These are phyloP conservation scores for Suillus subalutaceus DNA, from an alignment of 768 basidiomycete species.

Conservation along the genomic window DNA sequence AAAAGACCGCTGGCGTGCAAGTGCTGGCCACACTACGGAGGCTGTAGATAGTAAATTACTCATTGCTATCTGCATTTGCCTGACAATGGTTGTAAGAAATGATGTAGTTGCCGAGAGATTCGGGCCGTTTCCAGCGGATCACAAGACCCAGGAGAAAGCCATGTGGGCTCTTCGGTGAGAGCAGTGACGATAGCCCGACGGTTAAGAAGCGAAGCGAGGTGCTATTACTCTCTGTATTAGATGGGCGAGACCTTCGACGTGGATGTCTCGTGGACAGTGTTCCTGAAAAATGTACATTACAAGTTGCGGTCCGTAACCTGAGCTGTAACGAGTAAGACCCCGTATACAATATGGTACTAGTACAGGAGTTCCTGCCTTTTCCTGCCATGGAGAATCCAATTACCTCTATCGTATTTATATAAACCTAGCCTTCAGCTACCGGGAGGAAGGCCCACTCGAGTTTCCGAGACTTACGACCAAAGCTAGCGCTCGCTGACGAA, in stretches of 20 bases:
- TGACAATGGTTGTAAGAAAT: not conserved
- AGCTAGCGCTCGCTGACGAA: conserved; percentile 17
- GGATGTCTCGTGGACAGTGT: conserved; percentile 14
- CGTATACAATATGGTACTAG: conserved; percentile 24
- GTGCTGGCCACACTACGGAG: conserved; percentile 8
- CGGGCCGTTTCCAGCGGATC: conserved; percentile 24
- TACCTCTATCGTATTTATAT: conserved; percentile 15
- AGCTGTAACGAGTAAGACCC: conserved; percentile 32
- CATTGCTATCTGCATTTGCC: not conserved
- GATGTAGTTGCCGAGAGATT: conserved; percentile 12
- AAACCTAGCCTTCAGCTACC: conserved; percentile 6
- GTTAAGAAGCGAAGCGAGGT: conserved; percentile 23
- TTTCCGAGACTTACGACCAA: not conserved
- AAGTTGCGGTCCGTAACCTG: conserved; percentile 20
- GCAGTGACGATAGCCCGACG: conserved; percentile 23
- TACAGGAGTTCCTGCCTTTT: conserved; percentile 8
- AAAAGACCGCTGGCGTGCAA: conserved; percentile 6
- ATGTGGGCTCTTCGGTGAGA: conserved; percentile 9
- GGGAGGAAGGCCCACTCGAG: conserved; percentile 1
- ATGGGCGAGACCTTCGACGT: conserved; percentile 21
- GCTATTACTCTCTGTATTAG: conserved; percentile 9
- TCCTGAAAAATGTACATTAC: conserved; percentile 21
- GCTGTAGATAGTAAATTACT: conserved; percentile 9
- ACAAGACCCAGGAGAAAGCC: conserved; percentile 22
- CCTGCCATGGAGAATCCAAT: conserved; percentile 3